phyloP scores from a whole-genome alignment of 768 basidiomycete genomes.

The Antrodiella citrinella region DNA sequence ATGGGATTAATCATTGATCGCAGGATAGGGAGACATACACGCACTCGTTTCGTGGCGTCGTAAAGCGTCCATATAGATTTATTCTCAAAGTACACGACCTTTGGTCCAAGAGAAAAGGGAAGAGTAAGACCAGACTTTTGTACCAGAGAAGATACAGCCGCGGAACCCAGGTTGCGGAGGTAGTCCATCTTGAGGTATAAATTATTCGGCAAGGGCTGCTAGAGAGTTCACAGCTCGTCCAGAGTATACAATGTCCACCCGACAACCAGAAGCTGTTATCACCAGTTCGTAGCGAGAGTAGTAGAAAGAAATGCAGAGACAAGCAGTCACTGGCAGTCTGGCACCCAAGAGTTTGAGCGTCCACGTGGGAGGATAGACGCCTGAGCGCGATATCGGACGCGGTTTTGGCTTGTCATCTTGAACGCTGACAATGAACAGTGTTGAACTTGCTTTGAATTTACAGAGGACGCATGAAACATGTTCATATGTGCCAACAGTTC shows the following conservation, averaged over 20 bases:
- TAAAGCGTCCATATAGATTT: constrained; percentile 77
- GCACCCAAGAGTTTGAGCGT: too few relatives aligned
- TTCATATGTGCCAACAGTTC: too few relatives aligned
- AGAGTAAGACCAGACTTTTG: constrained; percentile 88
- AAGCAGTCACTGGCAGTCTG: too few relatives aligned
- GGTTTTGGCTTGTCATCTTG: too few relatives aligned
- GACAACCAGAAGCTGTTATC: too few relatives aligned
- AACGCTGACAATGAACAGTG: too few relatives aligned
- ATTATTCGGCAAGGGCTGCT: not conserved
- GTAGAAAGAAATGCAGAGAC: too few relatives aligned
- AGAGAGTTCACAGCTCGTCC: not conserved
- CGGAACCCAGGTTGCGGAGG: constrained; percentile 71
- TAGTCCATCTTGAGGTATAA: constrained; percentile 55
- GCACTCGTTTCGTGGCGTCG: constrained; percentile 83
- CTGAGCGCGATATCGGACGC: too few relatives aligned
- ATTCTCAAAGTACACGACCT: constrained; percentile 57
- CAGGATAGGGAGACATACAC: constrained; percentile 8
- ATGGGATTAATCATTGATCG: constrained; percentile 8
- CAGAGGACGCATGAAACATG: too few relatives aligned
- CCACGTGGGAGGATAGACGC: too few relatives aligned
- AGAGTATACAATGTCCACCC: not conserved
- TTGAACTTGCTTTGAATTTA: too few relatives aligned
- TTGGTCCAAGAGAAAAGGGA: constrained; percentile 77
- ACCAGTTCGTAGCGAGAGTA: too few relatives aligned
- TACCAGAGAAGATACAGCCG: constrained; percentile 84